Evolutionary conservation across 305 asterid species (phyloP).

Genomic region (Fraxinus dipetala): DNA sequence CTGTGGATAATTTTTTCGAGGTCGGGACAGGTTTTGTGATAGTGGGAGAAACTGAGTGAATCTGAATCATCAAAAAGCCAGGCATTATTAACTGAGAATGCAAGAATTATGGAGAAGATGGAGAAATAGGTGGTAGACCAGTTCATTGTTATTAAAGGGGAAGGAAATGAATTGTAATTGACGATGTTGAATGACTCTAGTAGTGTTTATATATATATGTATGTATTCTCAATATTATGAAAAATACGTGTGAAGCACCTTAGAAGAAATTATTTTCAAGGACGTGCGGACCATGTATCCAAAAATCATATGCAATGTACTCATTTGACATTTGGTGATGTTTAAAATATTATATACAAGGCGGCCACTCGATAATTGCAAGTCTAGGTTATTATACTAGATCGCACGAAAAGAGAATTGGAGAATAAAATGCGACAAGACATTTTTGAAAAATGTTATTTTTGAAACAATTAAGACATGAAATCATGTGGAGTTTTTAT

Average conservation of each 20-base stretch:
- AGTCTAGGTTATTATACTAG: neutral
- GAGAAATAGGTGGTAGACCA: neutral
- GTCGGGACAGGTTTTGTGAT: slow-evolving; percentile 54
- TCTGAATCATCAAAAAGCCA: slow-evolving; percentile 18
- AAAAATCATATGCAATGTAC: neutral
- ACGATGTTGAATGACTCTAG: neutral
- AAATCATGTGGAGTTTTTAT: neutral
- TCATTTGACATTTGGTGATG: neutral
- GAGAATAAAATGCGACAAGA: neutral
- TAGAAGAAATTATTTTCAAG: neutral
- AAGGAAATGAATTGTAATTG: neutral
- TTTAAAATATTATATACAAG: neutral
- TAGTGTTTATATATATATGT: neutral
- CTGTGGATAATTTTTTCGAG: slow-evolving; percentile 51
- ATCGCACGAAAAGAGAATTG: neutral
- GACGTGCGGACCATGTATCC: slow-evolving; percentile 15
- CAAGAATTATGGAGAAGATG: neutral
- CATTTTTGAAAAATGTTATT: neutral
- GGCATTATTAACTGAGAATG: neutral
- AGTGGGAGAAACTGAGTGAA: slow-evolving; percentile 41
- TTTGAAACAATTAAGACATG: neutral
- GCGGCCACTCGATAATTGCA: neutral
- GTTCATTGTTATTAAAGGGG: neutral
- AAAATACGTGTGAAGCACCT: slow-evolving; percentile 17
- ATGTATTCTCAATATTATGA: neutral